These are phyloP conservation scores for Tetrapisispora fleetii DNA, from an alignment of 805 yeast species.

Conservation along the genomic window DNA sequence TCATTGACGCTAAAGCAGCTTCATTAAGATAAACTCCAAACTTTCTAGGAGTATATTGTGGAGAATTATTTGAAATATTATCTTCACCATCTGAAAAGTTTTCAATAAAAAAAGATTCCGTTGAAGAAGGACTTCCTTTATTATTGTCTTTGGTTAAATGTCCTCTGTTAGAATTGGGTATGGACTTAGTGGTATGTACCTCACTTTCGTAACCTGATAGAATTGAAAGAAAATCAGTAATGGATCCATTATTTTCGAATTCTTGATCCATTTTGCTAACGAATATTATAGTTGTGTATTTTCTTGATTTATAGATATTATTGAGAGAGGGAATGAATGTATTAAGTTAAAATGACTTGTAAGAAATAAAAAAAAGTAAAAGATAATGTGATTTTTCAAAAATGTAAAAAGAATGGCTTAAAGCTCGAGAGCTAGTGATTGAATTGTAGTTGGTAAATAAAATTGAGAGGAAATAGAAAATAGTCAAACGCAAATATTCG, in stretches of 20 bases:
- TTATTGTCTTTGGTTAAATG: not conserved
- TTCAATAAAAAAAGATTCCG: constrained; percentile 1
- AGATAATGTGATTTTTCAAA: not conserved
- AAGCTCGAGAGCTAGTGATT: not conserved
- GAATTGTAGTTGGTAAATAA: not conserved
- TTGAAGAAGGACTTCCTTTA: not conserved
- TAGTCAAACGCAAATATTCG: not conserved
- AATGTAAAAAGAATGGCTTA: not conserved
- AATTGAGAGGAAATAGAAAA: not conserved
- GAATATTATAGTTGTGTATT: not conserved
- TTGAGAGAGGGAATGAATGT: not conserved
- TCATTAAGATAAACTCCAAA: not conserved
- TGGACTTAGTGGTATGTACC: not conserved
- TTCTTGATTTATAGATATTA: not conserved
- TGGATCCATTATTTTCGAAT: not conserved
- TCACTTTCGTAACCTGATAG: constrained; percentile 1
- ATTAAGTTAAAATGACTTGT: not conserved
- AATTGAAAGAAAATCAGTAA: not conserved
- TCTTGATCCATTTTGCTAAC: not conserved
- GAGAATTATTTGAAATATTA: not conserved
- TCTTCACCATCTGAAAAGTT: not conserved
- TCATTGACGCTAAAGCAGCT: not conserved
- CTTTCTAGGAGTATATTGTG: not conserved
- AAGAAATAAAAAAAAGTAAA: not conserved
- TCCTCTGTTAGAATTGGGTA: too few species aligned